Evolutionary conservation across 2,329 filamentous ascomycete species (phyloP), one percentile per base, ranked within the genome.

Genomic region (Metarhizium anisopliae): DNA sequence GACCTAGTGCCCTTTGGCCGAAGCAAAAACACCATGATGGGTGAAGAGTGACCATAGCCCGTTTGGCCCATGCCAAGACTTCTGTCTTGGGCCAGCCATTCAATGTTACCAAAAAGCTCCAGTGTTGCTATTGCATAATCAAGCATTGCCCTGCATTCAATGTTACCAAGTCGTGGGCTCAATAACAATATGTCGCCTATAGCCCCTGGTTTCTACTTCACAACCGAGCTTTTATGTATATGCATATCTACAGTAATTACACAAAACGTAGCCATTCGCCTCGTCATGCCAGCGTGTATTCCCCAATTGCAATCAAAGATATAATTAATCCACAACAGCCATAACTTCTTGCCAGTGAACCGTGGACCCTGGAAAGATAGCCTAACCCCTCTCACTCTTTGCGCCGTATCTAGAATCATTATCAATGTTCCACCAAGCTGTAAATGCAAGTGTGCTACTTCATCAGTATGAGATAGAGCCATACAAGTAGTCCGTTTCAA

Each of bases 381-480:
- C 76, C 76, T 78, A 78, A 79, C 65, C 72, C 74, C 73, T 72
- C 72, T 71, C 60, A 71, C 67, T 66, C 29, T 38, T 8, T 13
- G 43, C 45, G 42, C 35, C 42, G n/a, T 18, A 18, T 49, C 51
- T 45, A 8, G 38, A 16, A 47, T 43, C 18, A 2, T 29, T n/a
- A 38, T 18, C 61, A 58, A 56, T 56, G 62, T 58, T 49, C 45
- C 45, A 57, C 57, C 50, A 51, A 38, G 6, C 25, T 14, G 32
- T 40, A 38, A 4, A 49, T 49, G 20, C 25, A 14, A 30, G 14
- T 49, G 25, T 29, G 25, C 45, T 29, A 49, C 45, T 49, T 49
- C n/a, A 25, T 51, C 57, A 50, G 51, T 47, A 30, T 18, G 18
- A 50, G 25, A 32, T 30, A 30, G 20, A 49, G 45, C 25, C 8